Conservation (phyloP, 2,329 filamentous ascomycete species). For the Fusarium falciforme region DNA sequence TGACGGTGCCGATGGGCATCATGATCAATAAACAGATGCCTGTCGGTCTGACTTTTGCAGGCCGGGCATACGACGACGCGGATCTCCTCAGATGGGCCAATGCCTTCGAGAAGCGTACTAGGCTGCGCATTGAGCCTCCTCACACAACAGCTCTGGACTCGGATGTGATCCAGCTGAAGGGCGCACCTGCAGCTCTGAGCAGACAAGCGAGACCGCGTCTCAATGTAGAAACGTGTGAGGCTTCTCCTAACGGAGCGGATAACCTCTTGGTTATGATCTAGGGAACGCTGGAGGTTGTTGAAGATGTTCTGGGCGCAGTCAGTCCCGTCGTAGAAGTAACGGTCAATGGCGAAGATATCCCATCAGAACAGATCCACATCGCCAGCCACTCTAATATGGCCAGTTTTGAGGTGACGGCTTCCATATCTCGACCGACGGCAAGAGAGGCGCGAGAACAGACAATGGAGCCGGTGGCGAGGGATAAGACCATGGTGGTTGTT, state of each 20-base stretch:
- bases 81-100: slow-evolving; percentile 41
- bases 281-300: not conserved
- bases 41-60: slow-evolving; percentile 63
- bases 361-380: not conserved
- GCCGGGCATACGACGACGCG: slow-evolving; percentile 59
- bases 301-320: not conserved
- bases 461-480: not conserved
- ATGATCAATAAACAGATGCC: slow-evolving; percentile 61
- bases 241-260: not conserved
- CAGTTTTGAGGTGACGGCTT: not conserved
- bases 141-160: slow-evolving; percentile 13
- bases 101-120: slow-evolving; percentile 25
- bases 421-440: not conserved
- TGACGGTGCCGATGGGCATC: slow-evolving; percentile 65
- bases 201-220: not conserved
- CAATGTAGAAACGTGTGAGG: not conserved
- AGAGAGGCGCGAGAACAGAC: not conserved
- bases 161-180: not conserved
- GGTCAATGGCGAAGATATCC: not conserved
- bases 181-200: no score
- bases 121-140: slow-evolving; percentile 5
- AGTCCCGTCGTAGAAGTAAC: not conserved
- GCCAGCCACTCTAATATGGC: not conserved
- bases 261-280: not conserved
- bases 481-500: slow-evolving; percentile 12